A percentile compares a stretch with the other conserved stretches of the same genome.
Conservation (phyloP, 73 alveolate species). For the Paramecium primaurelia region DNA sequence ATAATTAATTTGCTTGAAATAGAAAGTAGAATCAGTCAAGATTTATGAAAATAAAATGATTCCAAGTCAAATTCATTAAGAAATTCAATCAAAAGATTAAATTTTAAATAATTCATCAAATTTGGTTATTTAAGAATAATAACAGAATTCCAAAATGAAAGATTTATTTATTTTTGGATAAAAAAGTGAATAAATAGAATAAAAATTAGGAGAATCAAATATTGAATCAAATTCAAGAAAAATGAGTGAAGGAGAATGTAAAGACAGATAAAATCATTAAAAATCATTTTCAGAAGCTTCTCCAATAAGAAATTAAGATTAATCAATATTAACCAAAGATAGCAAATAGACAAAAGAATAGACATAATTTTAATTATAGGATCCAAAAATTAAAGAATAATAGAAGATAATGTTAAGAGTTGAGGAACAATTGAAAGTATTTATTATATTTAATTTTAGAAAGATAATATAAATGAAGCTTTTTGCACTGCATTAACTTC, state of each 20-base stretch:
- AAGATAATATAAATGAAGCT: conserved; percentile 4
- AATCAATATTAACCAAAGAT: neutral
- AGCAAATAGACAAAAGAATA: neutral
- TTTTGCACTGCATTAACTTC: conserved; percentile 8
- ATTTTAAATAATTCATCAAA: neutral
- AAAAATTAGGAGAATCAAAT: neutral
- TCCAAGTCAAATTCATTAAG: neutral
- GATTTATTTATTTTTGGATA: neutral
- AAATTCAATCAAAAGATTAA: neutral
- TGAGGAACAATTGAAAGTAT: neutral
- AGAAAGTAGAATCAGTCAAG: neutral
- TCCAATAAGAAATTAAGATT: neutral
- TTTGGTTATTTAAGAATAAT: neutral
- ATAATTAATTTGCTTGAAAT: neutral
- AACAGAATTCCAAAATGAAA: neutral
- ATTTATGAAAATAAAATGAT: neutral
- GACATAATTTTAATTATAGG: neutral
- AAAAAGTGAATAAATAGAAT: neutral
- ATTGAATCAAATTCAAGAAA: neutral
- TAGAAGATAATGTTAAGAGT: neutral
- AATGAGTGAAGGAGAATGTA: neutral
- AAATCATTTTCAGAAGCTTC: neutral
- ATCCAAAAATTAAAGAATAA: neutral
- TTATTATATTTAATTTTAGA: neutral
- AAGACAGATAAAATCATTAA: neutral